Percentiles rank a stretch among this genome's conserved stretches.
Conservation (phyloP, 345 rosid species). For the Gossypium anomalum region DNA sequence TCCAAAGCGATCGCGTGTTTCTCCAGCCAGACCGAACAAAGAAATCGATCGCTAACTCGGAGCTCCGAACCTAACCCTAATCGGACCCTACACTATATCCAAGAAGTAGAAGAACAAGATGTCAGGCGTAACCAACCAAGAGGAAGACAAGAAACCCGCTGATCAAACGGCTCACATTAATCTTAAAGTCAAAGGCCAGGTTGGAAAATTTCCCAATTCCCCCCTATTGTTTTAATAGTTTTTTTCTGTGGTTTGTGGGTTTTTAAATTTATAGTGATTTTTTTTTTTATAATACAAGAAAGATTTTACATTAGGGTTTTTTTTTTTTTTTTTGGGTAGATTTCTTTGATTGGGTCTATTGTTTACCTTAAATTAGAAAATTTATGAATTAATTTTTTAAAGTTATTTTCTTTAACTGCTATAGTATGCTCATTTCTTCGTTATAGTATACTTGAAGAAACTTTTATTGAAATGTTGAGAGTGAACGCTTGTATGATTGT, state of each 20-base stretch:
- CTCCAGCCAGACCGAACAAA: not conserved
- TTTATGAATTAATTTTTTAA: too few relatives aligned
- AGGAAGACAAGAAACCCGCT: constrained; percentile 74
- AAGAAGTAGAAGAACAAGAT: not conserved
- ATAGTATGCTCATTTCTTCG: too few relatives aligned
- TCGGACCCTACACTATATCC: not conserved
- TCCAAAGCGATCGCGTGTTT: not conserved
- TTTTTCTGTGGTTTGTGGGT: not conserved
- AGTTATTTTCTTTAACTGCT: not conserved
- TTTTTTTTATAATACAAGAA: not conserved
- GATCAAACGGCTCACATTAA: constrained; percentile 74
- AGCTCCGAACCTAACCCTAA: not conserved
- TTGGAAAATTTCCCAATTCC: constrained; percentile 15
- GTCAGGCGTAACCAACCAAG: constrained; percentile 32
- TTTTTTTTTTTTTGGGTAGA: not conserved
- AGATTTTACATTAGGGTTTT: not conserved
- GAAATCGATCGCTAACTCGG: not conserved
- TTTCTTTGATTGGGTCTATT: too few relatives aligned
- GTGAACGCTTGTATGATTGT: not conserved
- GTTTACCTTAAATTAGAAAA: too few relatives aligned
- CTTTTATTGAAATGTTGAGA: not conserved
- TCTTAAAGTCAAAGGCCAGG: constrained; percentile 92
- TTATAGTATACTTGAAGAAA: not conserved
- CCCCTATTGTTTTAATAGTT: not conserved
- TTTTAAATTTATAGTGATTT: not conserved